These are phyloP conservation scores for Epichloe amarillans DNA, from an alignment of 2,329 filamentous ascomycete genomes.

Conservation along the genomic window DNA sequence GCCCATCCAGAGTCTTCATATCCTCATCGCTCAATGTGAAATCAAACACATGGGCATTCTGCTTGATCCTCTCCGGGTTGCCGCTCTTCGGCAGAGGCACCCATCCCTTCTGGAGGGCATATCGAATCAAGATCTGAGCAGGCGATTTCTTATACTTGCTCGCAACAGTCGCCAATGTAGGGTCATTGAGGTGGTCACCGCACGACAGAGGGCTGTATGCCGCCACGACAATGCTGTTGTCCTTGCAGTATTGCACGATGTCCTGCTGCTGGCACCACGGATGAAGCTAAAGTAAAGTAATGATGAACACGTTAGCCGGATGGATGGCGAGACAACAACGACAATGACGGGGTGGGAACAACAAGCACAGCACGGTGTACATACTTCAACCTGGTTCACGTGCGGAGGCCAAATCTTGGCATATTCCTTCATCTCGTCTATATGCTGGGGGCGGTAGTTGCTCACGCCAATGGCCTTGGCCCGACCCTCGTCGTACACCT, in stretches of 20 bases:
- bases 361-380: slow-evolving; percentile 6
- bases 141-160: slow-evolving; percentile 46
- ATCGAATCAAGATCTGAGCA: slow-evolving; percentile 55
- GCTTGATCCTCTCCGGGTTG: slow-evolving; percentile 40
- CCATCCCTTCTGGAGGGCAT: slow-evolving; percentile 57
- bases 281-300: slow-evolving; percentile 42
- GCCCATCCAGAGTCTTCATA: slow-evolving; percentile 28
- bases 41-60: slow-evolving; percentile 47
- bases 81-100: slow-evolving; percentile 56
- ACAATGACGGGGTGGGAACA: neutral
- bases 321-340: neutral
- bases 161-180: slow-evolving; percentile 40
- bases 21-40: slow-evolving; percentile 45
- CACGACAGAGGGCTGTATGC: slow-evolving; percentile 26
- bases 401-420: slow-evolving; percentile 57
- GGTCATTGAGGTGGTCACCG: slow-evolving; percentile 31
- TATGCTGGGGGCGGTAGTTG: slow-evolving; percentile 55
- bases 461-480: slow-evolving; percentile 57
- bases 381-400: slow-evolving; percentile 61
- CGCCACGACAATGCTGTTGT: slow-evolving; percentile 52
- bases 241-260: slow-evolving; percentile 48
- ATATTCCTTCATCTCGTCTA: slow-evolving; percentile 54
- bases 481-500: slow-evolving; percentile 43
- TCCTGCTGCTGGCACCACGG: slow-evolving; percentile 50
- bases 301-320: no score